These are phyloP conservation scores for Meyerozyma carpophila DNA, from an alignment of 1,139 yeast genomes.

Conservation along the genomic window DNA sequence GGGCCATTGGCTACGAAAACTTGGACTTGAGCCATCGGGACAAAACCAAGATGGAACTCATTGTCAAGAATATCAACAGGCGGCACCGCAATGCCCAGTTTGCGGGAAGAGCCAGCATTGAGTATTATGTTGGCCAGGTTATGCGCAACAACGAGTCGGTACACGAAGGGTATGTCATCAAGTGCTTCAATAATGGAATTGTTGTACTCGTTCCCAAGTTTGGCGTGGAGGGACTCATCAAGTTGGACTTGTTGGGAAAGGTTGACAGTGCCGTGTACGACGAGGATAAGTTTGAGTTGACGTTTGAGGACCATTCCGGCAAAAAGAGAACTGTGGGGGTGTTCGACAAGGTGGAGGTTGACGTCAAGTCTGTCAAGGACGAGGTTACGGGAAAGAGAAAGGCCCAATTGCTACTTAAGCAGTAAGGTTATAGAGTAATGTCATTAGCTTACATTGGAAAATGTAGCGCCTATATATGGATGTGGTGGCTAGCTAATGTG, in stretches of 20 bases:
- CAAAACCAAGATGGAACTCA: conserved; percentile 81
- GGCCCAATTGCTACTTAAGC: conserved; percentile 66
- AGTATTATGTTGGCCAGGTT: conserved; percentile 96
- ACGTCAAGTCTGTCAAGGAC: conserved; percentile 76
- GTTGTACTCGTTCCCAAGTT: conserved; percentile 95
- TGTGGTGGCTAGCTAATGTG: conserved; percentile 26
- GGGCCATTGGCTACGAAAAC: conserved; percentile 90
- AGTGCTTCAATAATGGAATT: conserved; percentile 90
- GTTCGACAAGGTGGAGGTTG: conserved; percentile 81
- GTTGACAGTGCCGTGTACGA: conserved; percentile 60
- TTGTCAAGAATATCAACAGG: conserved; percentile 84
- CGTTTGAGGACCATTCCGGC: conserved; percentile 46
- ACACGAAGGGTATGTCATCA: conserved; percentile 89
- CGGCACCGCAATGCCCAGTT: conserved; percentile 98
- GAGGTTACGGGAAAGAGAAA: conserved; percentile 90
- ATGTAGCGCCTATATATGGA: too few relatives aligned
- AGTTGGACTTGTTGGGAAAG: conserved; percentile 70
- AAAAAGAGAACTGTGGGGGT: conserved; percentile 52
- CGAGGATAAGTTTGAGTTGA: conserved; percentile 71
- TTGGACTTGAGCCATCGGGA: conserved; percentile 81
- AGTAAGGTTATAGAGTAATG: conserved; percentile 5
- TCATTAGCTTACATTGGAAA: too few relatives aligned
- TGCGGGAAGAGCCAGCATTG: conserved; percentile 97
- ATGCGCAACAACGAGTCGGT: conserved; percentile 70
- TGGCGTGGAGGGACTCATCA: conserved; percentile 93